A percentile compares a stretch with the other conserved stretches of the same genome.
phyloP scores from a whole-genome alignment of 2,329 filamentous ascomycete genomes.

The Penicillium sp. region DNA sequence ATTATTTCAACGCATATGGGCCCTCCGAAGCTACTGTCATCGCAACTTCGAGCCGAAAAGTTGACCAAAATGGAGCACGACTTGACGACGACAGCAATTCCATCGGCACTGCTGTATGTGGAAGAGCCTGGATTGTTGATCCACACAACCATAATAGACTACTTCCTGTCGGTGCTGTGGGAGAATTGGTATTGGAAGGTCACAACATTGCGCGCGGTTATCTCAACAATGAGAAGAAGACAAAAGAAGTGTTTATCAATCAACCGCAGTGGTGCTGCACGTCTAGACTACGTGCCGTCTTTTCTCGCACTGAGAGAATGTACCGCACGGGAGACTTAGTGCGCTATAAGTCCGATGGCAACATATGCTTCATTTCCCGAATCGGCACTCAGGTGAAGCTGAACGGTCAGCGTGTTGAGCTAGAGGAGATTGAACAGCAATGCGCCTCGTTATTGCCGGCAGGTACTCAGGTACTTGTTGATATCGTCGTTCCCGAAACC shows the following conservation, averaged over 20 bases:
- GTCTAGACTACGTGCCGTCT: conserved; percentile 25
- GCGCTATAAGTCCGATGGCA: conserved; percentile 41
- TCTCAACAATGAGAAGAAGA: conserved; percentile 43
- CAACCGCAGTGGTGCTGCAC: conserved; percentile 38
- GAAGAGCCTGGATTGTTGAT: conserved; percentile 47
- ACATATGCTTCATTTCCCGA: conserved; percentile 39
- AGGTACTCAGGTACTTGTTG: conserved; percentile 49
- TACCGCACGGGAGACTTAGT: conserved; percentile 47
- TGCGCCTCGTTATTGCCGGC: conserved; percentile 42
- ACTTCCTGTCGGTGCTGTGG: conserved; percentile 51
- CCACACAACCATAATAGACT: conserved; percentile 42
- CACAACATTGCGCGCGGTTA: conserved; percentile 53
- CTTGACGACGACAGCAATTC: conserved; percentile 35
- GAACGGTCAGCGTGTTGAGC: conserved; percentile 51
- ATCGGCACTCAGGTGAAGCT: conserved; percentile 46
- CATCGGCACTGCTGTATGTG: conserved; percentile 42
- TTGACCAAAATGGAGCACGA: conserved; percentile 35
- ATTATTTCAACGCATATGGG: conserved; percentile 53
- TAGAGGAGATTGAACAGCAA: conserved; percentile 53
- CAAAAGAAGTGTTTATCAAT: conserved; percentile 39
- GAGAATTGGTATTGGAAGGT: conserved; percentile 55
- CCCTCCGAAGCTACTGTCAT: conserved; percentile 48
- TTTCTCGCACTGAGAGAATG: conserved; percentile 36
- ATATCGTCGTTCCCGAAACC: conserved; percentile 43
- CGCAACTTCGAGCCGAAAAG: conserved; percentile 38